Conservation (phyloP, 805 yeast species). For the Metschnikowia vanudenii region DNA sequence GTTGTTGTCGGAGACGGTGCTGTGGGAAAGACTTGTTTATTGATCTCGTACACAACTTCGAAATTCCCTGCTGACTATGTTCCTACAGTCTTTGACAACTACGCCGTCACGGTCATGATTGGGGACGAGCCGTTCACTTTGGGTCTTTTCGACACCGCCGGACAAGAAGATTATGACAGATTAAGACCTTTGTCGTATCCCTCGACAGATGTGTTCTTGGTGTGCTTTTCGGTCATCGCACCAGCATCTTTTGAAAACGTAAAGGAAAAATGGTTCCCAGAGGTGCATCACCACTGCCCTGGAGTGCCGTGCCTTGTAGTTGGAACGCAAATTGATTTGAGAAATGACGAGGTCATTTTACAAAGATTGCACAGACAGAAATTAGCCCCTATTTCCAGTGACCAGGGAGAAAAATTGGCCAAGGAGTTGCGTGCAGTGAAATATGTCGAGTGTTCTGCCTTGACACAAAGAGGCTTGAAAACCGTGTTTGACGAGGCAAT, state of each 20-base stretch:
- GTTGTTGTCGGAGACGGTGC: constrained; percentile 99
- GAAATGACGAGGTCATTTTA: constrained; percentile 88
- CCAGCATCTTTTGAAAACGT: constrained; percentile 98
- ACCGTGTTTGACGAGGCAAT: constrained; percentile 99
- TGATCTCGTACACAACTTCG: constrained; percentile 93
- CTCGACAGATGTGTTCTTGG: constrained; percentile 93
- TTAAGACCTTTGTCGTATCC: constrained; percentile 96
- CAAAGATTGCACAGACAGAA: constrained; percentile 90
- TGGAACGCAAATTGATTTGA: constrained; percentile 93
- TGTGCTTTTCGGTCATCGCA: constrained; percentile 93
- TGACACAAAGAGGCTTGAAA: constrained; percentile 94
- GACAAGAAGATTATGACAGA: constrained; percentile 98
- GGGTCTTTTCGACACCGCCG: constrained; percentile 98
- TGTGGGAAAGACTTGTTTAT: constrained; percentile 94
- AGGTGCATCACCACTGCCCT: constrained; percentile 95
- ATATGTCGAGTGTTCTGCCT: constrained; percentile 96
- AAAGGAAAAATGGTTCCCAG: constrained; percentile 98
- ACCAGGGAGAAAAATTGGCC: constrained; percentile 90
- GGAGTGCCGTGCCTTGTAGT: constrained; percentile 96
- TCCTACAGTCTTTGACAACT: constrained; percentile 97
- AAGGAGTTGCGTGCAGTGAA: constrained; percentile 93
- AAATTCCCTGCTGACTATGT: constrained; percentile 98
- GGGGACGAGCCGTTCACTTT: constrained; percentile 98
- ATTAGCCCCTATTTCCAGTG: constrained; percentile 78
- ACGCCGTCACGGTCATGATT: constrained; percentile 91